Base-by-base conservation (phyloP, 2,329 filamentous ascomycete species). In the Penicillium glabrum region DNA sequence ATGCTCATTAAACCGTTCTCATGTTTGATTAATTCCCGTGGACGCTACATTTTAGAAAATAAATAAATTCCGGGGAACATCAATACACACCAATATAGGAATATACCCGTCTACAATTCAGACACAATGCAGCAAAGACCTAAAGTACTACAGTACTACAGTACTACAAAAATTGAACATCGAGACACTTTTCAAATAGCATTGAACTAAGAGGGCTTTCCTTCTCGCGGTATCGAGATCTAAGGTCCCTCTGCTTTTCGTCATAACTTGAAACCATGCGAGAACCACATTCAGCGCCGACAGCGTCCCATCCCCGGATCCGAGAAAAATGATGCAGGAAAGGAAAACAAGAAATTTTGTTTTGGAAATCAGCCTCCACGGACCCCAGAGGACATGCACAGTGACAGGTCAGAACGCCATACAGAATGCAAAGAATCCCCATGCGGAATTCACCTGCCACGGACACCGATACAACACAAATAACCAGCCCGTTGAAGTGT, bases 331-430 rank as follows among this genome's bases (percentile, higher is more conserved):
- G 54, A 63, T 56, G 51, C 44, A 54, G 61, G 59, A 71, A 67
- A 62, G 59, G 56, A 56, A 57, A 63, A 58, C 46, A 52, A 59
- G 61, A 64, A 41, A 63, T 27, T 41, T 50, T 26, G 29, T 24
- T 63, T 67, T 57, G 55, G 41, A 59, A 61, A 65, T 67, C 64
- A 65, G 61, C 65, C 67, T 66, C 68, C 67, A 66, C 67, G 67
- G 68, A 69, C 66, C 71, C 64, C 59, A 70, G 67, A 73, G 68
- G 68, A 72, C 53, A 60, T 61, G 66, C 65, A 21, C 39, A 60
- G 62, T 64, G 68, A 67, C 65, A 70, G 68, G 68, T 73, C 70
- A 72, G 72, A 75, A 75, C 73, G 73, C 73, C 73, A 72, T 68
- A 74, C 66, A 70, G 63, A 75, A 75, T 75, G 73, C 73, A 75